Evolutionary conservation across 2,329 filamentous ascomycete genomes (phyloP).

Genomic region (Grosmannia huntii): DNA sequence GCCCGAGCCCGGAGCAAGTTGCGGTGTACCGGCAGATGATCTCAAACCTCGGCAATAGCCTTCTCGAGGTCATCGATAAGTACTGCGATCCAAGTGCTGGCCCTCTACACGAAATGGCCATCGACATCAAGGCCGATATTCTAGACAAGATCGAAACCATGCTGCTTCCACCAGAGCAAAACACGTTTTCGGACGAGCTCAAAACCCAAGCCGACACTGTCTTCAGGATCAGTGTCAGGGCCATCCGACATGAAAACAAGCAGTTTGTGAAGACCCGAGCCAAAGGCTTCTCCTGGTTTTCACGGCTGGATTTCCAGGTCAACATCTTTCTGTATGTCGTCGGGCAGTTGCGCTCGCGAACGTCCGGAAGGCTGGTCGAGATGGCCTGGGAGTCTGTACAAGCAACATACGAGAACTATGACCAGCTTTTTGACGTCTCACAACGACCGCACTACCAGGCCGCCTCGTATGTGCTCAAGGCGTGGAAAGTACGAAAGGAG

Average conservation of each 20-base stretch:
- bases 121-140: conserved; percentile 33
- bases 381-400: conserved; percentile 38
- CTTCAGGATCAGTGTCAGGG: conserved; percentile 39
- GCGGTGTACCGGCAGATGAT: conserved; percentile 30
- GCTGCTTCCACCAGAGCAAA: conserved; percentile 31
- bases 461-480: conserved; percentile 35
- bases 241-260: conserved; percentile 32
- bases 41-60: conserved; percentile 26
- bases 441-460: conserved; percentile 31
- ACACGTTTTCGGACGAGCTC: conserved; percentile 37
- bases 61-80: conserved; percentile 33
- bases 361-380: conserved; percentile 36
- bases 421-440: conserved; percentile 36
- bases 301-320: conserved; percentile 40
- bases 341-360: conserved; percentile 37
- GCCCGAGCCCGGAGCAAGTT: conserved; percentile 20
- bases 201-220: conserved; percentile 37
- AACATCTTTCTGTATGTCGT: conserved; percentile 43
- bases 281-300: conserved; percentile 42
- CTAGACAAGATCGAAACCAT: conserved; percentile 36
- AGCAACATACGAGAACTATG: conserved; percentile 33
- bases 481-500: conserved; percentile 38
- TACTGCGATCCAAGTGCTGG: conserved; percentile 40
- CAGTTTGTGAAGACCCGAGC: conserved; percentile 29
- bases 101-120: conserved; percentile 36